Percentiles rank a stretch among this genome's conserved stretches.
Conservation (phyloP, 352 stramenopile genomes). For the Globisporangium middletonii region DNA sequence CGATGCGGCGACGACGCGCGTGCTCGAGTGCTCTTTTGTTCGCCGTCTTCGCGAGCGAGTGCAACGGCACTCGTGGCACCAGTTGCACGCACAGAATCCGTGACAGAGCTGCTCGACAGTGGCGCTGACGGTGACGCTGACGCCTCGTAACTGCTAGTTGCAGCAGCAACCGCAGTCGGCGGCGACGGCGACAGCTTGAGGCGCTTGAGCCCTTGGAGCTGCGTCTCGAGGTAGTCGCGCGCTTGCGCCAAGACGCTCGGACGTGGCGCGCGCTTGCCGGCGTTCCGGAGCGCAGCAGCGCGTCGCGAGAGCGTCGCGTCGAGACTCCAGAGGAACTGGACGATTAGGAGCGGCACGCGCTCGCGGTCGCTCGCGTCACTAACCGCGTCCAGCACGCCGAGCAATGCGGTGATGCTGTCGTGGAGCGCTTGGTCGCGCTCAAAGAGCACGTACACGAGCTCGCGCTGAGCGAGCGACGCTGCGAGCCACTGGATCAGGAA, state of each 20-base stretch:
- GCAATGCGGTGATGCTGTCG: slow-evolving; percentile 24
- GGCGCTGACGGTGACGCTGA: too few species aligned
- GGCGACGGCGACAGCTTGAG: slow-evolving; percentile 3
- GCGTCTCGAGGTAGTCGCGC: slow-evolving; percentile 7
- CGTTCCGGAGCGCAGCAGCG: neutral
- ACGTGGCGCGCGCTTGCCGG: slow-evolving; percentile 3
- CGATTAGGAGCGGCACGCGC: slow-evolving; percentile 3
- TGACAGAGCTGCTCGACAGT: too few species aligned
- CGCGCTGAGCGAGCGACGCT: slow-evolving; percentile 38
- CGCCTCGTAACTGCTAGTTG: neutral
- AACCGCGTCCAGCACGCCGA: slow-evolving; percentile 6
- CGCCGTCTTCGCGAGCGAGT: neutral
- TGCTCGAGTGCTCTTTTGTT: neutral
- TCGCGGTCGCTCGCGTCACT: slow-evolving; percentile 4
- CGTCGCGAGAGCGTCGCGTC: slow-evolving; percentile 3
- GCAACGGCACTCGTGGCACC: too few species aligned
- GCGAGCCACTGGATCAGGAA: slow-evolving; percentile 82
- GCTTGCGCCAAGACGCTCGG: slow-evolving; percentile 11
- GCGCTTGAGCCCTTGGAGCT: slow-evolving; percentile 8
- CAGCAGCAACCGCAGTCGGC: neutral
- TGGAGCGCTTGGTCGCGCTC: slow-evolving; percentile 36
- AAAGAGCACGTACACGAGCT: slow-evolving; percentile 62
- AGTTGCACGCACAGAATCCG: too few species aligned
- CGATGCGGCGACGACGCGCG: neutral
- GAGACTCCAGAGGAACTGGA: slow-evolving; percentile 8